These are phyloP conservation scores for Exophiala alcalophila DNA, from an alignment of 2,329 filamentous ascomycete genomes.

Conservation along the genomic window DNA sequence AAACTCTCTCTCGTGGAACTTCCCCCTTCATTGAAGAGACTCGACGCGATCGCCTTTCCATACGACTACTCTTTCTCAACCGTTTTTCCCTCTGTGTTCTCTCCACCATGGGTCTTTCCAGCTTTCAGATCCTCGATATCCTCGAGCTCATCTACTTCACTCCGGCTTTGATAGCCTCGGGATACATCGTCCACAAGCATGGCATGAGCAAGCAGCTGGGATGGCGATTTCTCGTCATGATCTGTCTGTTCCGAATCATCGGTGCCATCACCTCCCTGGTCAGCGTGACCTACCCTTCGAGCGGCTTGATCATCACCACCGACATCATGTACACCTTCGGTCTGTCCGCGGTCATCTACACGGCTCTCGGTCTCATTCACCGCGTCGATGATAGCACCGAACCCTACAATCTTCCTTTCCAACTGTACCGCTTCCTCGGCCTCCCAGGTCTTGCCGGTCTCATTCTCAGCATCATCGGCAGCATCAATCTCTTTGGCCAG, in stretches of 20 bases:
- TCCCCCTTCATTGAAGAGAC: too few relatives aligned
- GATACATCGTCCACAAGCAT: conserved; percentile 37
- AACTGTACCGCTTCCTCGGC: conserved; percentile 34
- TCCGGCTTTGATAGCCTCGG: conserved; percentile 35
- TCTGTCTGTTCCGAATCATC: conserved; percentile 52
- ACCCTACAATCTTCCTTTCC: conserved; percentile 27
- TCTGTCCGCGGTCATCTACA: conserved; percentile 49
- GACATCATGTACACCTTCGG: conserved; percentile 48
- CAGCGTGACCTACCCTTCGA: conserved; percentile 44
- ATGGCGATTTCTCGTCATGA: conserved; percentile 54
- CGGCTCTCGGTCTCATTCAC: conserved; percentile 46
- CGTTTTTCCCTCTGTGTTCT: not conserved
- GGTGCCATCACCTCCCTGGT: conserved; percentile 52
- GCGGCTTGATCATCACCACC: conserved; percentile 41
- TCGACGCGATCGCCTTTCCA: too few relatives aligned
- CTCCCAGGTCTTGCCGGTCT: conserved; percentile 36
- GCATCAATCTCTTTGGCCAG: conserved; percentile 36
- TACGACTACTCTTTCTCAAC: too few relatives aligned
- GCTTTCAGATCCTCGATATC: conserved; percentile 29
- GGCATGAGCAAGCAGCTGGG: conserved; percentile 46
- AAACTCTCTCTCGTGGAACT: too few relatives aligned
- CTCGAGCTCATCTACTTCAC: conserved; percentile 39
- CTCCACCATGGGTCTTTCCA: conserved; percentile 17
- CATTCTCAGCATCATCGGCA: conserved; percentile 47
- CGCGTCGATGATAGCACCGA: conserved; percentile 33